A percentile compares a stretch with the other conserved stretches of the same genome.
These are phyloP conservation scores for Colletotrichum limetticola DNA, from an alignment of 2,329 filamentous ascomycete species.

Conservation along the genomic window DNA sequence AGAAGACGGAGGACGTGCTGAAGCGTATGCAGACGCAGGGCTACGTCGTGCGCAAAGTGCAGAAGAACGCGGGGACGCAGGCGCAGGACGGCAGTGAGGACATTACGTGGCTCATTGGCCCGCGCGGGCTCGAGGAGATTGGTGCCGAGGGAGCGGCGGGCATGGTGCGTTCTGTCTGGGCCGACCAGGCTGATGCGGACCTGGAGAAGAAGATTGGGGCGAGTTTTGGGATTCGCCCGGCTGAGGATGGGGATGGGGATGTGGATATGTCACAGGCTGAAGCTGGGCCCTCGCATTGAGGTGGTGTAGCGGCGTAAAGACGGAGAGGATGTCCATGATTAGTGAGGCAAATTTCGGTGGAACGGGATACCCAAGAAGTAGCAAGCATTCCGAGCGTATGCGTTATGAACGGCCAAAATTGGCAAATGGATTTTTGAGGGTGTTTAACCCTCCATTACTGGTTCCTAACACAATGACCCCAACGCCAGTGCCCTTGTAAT, in stretches of 20 bases:
- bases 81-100: constrained; percentile 75
- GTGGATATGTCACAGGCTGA: constrained; percentile 24
- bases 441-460: constrained; percentile 23
- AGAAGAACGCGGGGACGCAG: constrained; percentile 61
- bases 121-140: constrained; percentile 86
- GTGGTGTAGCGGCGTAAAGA: constrained; percentile 19
- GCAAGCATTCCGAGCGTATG: constrained; percentile 5
- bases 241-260: constrained; percentile 39
- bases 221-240: constrained; percentile 65
- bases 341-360: background rate
- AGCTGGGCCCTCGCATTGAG: constrained; percentile 33
- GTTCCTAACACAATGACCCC: background rate
- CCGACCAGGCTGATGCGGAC: constrained; percentile 59
- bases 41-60: constrained; percentile 81
- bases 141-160: constrained; percentile 79
- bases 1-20: constrained; percentile 80
- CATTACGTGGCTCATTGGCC: constrained; percentile 85
- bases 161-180: constrained; percentile 72
- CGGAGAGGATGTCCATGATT: constrained; percentile 36
- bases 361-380: constrained; percentile 21
- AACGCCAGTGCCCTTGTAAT: constrained; percentile 15
- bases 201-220: constrained; percentile 69
- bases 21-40: constrained; percentile 82
- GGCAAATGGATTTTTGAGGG: constrained; percentile 61
- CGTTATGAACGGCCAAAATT: constrained; percentile 13